Evolutionary conservation across 345 rosid species (phyloP).

Genomic region (Physaria fendleri): DNA sequence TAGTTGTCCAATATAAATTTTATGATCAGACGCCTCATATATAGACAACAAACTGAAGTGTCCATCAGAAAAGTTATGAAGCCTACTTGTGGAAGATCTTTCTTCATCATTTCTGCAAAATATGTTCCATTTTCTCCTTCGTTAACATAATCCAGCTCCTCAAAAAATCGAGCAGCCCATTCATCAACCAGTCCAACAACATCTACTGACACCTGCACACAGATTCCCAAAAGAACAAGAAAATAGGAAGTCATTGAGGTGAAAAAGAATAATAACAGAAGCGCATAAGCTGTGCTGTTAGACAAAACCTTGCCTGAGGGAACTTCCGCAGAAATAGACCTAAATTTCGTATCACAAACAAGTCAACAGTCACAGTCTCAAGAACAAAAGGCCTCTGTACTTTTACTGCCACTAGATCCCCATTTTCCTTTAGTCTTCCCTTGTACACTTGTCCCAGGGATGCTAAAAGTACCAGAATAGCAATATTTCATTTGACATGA

Average conservation of each 20-base stretch:
- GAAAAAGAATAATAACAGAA: not conserved
- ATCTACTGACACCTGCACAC: constrained; percentile 63
- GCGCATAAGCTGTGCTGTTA: constrained; percentile 16
- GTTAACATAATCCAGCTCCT: constrained; percentile 90
- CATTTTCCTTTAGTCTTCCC: constrained; percentile 82
- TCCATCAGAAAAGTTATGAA: constrained; percentile 6
- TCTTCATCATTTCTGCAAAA: constrained; percentile 93
- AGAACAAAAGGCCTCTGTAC: constrained; percentile 96
- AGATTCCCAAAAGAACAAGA: not conserved
- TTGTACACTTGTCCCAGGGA: constrained; percentile 96
- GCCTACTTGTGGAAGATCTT: constrained; percentile 95
- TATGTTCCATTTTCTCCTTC: constrained; percentile 90
- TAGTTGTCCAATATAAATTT: not conserved
- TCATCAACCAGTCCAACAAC: constrained; percentile 98
- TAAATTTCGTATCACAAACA: constrained; percentile 72
- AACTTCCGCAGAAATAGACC: constrained; percentile 79
- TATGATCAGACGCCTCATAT: not conserved
- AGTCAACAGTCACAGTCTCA: constrained; percentile 92
- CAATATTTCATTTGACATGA: not conserved
- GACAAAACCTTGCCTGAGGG: constrained; percentile 66
- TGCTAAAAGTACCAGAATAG: constrained; percentile 48
- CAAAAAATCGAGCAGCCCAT: constrained; percentile 98
- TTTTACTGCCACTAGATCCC: constrained; percentile 91
- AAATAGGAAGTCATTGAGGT: not conserved
- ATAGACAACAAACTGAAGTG: not conserved